A percentile compares a stretch with the other conserved stretches of the same genome.
These are phyloP conservation scores for Boletus sensibilis DNA, from an alignment of 768 basidiomycete species.

Conservation along the genomic window DNA sequence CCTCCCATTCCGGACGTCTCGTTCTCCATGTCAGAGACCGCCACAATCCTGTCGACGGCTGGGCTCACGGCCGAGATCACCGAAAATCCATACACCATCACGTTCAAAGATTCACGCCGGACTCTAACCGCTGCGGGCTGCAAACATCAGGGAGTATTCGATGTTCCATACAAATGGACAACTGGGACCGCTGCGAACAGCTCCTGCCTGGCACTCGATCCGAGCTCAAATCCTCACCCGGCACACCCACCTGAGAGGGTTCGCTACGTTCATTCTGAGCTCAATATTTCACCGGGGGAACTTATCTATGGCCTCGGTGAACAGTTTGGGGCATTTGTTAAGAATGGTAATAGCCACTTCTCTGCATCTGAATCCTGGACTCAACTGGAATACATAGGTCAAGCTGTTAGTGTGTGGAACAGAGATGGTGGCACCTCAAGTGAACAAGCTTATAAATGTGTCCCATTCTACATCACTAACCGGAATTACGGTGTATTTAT, in stretches of 20 bases:
- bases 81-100: slow-evolving; percentile 59
- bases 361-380: slow-evolving; percentile 17
- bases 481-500: slow-evolving; percentile 74
- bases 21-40: slow-evolving; percentile 27
- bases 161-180: slow-evolving; percentile 58
- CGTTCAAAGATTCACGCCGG: slow-evolving; percentile 48
- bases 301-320: slow-evolving; percentile 74
- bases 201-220: slow-evolving; percentile 56
- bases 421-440: slow-evolving; percentile 74
- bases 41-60: slow-evolving; percentile 42
- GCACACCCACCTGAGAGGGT: slow-evolving; percentile 40
- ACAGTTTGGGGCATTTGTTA: slow-evolving; percentile 71
- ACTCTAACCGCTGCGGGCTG: slow-evolving; percentile 40
- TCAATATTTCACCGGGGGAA: slow-evolving; percentile 68
- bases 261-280: slow-evolving; percentile 53
- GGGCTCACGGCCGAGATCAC: slow-evolving; percentile 53
- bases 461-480: slow-evolving; percentile 70
- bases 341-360: slow-evolving; percentile 56
- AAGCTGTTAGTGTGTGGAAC: slow-evolving; percentile 66
- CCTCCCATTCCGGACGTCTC: slow-evolving; percentile 45
- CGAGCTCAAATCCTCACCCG: slow-evolving; percentile 57
- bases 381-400: slow-evolving; percentile 41
- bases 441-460: slow-evolving; percentile 65
- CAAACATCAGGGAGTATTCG: slow-evolving; percentile 54
- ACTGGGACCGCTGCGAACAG: slow-evolving; percentile 48